Evolutionary conservation across 768 basidiomycete genomes (phyloP), one percentile per base, ranked within the genome.

Genomic region (Holtermanniella nyarrowii): DNA sequence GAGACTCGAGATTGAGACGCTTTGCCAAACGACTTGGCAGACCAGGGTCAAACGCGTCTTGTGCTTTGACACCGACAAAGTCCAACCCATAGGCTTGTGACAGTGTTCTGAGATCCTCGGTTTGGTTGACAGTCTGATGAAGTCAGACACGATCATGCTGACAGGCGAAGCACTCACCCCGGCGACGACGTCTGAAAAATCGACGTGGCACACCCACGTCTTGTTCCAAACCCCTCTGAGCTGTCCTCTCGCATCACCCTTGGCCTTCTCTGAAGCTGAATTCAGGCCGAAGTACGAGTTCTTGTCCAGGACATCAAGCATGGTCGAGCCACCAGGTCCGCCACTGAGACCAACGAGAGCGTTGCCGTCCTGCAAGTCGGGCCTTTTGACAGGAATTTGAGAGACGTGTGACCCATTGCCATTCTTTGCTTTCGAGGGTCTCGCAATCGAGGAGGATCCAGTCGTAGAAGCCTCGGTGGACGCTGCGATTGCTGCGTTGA

Each of bases 131-230:
- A 23, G 20, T 13, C 20, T 31, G 47, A 40, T 5, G n/a, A 21
- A 27, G 16, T 43, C 42, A 7, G 14, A 16, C 5, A 4, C n/a
- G n/a, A n/a, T n/a, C n/a, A n/a, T n/a, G n/a, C n/a, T n/a, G n/a
- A n/a, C n/a, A n/a, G n/a, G 11, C 24, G 24, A 20, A 5, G 14
- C 60, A 25, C 43, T 48, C 27, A 52, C 27, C 21, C 53, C 50
- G 1, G 55, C 45, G 1, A 61, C 27, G 1, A 68, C 63, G 20
- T 53, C 54, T 5, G 57, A 48, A 51, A 67, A 71, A 22, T 69
- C 65, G 18, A 71, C 68, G 57, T 71, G 59, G 7, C 69, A 56
- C n/a, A 68, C 60, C 50, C 51, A 59, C 24, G 56, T 62, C 16
- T 54, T 56, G 24, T 61, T 55, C 69, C 69, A 69, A 10, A 62